Conservation (phyloP, 2,329 filamentous ascomycete genomes). For the Mycosphaerella arachidis region DNA sequence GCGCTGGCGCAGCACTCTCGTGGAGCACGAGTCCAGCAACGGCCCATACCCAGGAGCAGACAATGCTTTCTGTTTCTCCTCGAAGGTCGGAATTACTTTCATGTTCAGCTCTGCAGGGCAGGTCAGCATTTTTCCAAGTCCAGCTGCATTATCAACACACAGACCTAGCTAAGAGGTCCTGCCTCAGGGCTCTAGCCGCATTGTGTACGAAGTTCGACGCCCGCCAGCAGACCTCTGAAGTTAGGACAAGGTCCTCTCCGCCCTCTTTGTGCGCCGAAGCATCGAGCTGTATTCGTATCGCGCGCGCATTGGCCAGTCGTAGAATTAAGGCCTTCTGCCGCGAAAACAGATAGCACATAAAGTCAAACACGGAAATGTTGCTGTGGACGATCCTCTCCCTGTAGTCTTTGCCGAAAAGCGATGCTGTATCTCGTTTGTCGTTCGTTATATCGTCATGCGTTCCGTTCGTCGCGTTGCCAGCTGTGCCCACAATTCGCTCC, state of each 20-base stretch:
- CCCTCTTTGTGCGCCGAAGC: constrained; percentile 29
- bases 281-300: constrained; percentile 40
- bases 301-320: constrained; percentile 67
- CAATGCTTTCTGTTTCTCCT: constrained; percentile 64
- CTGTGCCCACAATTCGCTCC: constrained; percentile 22
- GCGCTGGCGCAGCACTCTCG: constrained; percentile 52
- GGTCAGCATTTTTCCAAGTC: background rate
- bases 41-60: constrained; percentile 73
- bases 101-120: background rate
- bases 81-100: background rate
- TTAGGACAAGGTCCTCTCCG: constrained; percentile 66
- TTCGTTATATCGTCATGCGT: constrained; percentile 13
- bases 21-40: constrained; percentile 71
- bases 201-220: constrained; percentile 79
- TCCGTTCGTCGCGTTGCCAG: constrained; percentile 16
- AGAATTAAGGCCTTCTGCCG: constrained; percentile 79
- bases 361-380: constrained; percentile 94
- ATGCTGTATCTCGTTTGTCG: constrained; percentile 12
- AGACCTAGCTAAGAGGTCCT: constrained; percentile 67
- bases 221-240: constrained; percentile 82
- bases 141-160: constrained; percentile 2
- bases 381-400: constrained; percentile 88
- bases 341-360: constrained; percentile 87
- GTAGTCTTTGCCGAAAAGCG: constrained; percentile 64
- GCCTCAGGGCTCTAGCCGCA: constrained; percentile 72